These are phyloP conservation scores for Clarireedia hainanense DNA, from an alignment of 2,329 filamentous ascomycete species.

Conservation along the genomic window DNA sequence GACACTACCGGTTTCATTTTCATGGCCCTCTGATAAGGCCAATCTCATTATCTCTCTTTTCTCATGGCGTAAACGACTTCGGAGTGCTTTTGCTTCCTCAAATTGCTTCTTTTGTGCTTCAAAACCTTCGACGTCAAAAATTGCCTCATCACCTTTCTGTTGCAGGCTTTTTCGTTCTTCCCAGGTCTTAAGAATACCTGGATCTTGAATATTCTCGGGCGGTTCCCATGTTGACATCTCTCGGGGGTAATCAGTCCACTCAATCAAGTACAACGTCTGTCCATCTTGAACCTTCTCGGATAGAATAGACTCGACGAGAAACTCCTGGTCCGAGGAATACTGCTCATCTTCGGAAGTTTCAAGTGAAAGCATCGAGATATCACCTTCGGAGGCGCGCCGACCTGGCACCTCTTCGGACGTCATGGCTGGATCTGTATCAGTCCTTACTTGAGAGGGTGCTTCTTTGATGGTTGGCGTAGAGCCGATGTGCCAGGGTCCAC, in stretches of 20 bases:
- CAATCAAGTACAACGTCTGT: constrained; percentile 47
- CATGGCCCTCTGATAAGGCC: not conserved
- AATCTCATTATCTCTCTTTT: too few relatives aligned
- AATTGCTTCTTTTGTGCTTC: constrained; percentile 9
- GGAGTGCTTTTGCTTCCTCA: constrained; percentile 12
- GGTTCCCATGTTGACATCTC: constrained; percentile 50
- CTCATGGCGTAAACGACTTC: not conserved
- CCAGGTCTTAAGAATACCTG: constrained; percentile 31
- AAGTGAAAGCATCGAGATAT: constrained; percentile 49
- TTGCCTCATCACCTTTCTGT: constrained; percentile 11
- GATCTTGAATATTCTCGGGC: constrained; percentile 31
- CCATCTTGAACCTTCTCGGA: constrained; percentile 35
- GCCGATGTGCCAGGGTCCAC: too few relatives aligned
- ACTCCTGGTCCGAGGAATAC: constrained; percentile 24
- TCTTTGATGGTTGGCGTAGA: too few relatives aligned
- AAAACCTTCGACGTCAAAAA: constrained; percentile 20
- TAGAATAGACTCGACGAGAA: constrained; percentile 39
- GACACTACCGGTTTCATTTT: not conserved
- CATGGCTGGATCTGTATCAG: not conserved
- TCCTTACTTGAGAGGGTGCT: too few relatives aligned
- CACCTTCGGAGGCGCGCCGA: constrained; percentile 36
- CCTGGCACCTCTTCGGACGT: not conserved
- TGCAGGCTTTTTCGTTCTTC: constrained; percentile 20
- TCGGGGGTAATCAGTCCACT: constrained; percentile 54
- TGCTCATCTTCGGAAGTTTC: constrained; percentile 37